Base-by-base conservation (phyloP, 2,329 filamentous ascomycete genomes). In the Colletotrichum noveboracense region DNA sequence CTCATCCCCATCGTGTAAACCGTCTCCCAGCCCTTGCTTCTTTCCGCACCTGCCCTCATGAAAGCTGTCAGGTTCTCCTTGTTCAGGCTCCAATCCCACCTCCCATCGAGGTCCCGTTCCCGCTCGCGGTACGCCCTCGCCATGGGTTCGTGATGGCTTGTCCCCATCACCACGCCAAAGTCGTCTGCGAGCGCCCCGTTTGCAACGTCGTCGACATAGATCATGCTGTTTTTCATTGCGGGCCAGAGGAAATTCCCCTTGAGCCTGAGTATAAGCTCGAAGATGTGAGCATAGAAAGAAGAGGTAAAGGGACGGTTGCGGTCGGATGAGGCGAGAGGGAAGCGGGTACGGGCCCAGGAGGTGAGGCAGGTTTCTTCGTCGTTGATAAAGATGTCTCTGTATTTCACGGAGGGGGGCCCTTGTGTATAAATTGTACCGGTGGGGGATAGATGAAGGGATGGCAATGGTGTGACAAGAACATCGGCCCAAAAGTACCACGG, bases 401-500 rank as follows among this genome's bases (percentile, higher is more conserved):
- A 92, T 77, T 90, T 91, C 75, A 92, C 87, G 5, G 87, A 88
- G 3, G 90, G 90, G 0, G 89, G 84, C 14, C 86, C 87, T 67
- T 90, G 88, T 1, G 85, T 80, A 0, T 48, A 1, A 0, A 0
- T n/a, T 48, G 43, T 48, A 55, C 87, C 87, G 12, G 81, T 83
- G 4, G 81, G 84, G 56, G 85, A 81, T 28, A 86, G 80, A 10
- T 88, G 78, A 88, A 90, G 70, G 91, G 86, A 30, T 60, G 18
- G 82, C 83, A 6, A 83, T 78, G 85, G 84, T 16, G 86, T 84
- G 1, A 87, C 79, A 2, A 89, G 85, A 2, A 90, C 88, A 78
- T 92, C 90, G 13, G 90, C 90, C 84, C 88, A 91, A 84, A 86
- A 92, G 80, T 91, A 86, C 89, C 89, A 92, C 32, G 90, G 90